Conservation (phyloP, 2,329 filamentous ascomycete species). For the Trichoderma sp. region DNA sequence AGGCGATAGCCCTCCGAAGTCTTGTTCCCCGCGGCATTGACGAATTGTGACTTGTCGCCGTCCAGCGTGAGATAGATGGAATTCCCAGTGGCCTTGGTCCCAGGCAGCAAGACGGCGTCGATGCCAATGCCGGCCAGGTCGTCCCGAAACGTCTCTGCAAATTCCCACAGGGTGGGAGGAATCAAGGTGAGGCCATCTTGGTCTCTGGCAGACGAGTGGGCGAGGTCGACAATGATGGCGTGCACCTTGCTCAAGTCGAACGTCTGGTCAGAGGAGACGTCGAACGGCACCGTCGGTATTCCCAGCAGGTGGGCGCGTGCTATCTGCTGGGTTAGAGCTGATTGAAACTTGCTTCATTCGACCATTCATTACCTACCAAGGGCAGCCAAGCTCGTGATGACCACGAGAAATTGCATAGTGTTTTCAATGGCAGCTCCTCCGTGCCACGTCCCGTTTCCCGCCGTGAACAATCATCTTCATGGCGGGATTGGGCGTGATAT, state of each 20-base stretch:
- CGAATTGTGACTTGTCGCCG: conserved; percentile 42
- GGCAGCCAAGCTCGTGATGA: conserved; percentile 10
- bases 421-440: background rate
- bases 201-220: conserved; percentile 15
- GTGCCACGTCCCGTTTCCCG: background rate
- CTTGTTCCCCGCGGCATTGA: conserved; percentile 48
- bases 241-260: conserved; percentile 23
- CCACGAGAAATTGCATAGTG: conserved; percentile 17
- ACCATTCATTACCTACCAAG: background rate
- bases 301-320: conserved; percentile 23
- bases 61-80: conserved; percentile 52
- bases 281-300: conserved; percentile 28
- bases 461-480: background rate
- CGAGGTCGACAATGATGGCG: conserved; percentile 21
- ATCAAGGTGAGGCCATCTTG: conserved; percentile 28
- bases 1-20: conserved; percentile 56
- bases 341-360: background rate
- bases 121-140: conserved; percentile 27
- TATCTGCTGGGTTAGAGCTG: conserved; percentile 1
- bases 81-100: background rate
- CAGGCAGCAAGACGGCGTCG: conserved; percentile 11
- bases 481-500: background rate
- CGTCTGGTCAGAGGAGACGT: conserved; percentile 11
- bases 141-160: conserved; percentile 26
- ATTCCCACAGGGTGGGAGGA: conserved; percentile 25